Conservation (phyloP, 805 yeast species). For the Millerozyma miso region DNA sequence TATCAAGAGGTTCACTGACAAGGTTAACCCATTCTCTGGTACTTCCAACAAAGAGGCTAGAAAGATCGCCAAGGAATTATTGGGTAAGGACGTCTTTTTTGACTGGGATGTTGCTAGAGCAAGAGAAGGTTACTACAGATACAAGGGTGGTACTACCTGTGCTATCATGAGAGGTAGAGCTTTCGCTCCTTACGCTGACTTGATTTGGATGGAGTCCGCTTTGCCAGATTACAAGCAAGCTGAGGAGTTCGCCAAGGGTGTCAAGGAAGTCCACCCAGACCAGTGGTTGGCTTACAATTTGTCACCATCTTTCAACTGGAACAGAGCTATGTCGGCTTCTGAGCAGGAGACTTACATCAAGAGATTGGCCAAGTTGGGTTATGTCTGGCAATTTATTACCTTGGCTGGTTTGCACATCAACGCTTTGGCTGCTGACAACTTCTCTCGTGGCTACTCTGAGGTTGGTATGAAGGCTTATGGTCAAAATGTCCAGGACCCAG, state of each 20-base stretch:
- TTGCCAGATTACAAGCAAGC: constrained; percentile 93
- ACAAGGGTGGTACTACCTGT: constrained; percentile 94
- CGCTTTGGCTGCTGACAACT: constrained; percentile 85
- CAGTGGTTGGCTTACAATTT: constrained; percentile 97
- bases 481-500: constrained; percentile 77
- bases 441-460: constrained; percentile 71
- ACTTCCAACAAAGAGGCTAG: constrained; percentile 79
- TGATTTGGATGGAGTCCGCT: constrained; percentile 98
- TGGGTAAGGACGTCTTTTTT: constrained; percentile 81
- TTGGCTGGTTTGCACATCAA: constrained; percentile 96
- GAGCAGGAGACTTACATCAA: constrained; percentile 90
- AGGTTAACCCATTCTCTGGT: constrained; percentile 71
- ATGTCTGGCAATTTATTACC: constrained; percentile 96
- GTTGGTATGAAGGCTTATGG: constrained; percentile 97
- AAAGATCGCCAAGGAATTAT: constrained; percentile 63
- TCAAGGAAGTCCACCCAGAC: constrained; percentile 71
- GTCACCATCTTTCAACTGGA: constrained; percentile 98
- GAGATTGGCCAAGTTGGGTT: constrained; percentile 84
- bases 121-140: constrained; percentile 95
- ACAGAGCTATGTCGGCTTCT: constrained; percentile 78
- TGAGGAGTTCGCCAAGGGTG: constrained; percentile 90
- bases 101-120: constrained; percentile 95
- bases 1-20: constrained; percentile 59
- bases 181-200: constrained; percentile 89
- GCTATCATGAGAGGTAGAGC: constrained; percentile 96